Base-by-base conservation (phyloP, 495 filamentous ascomycete species). In the Opeltia flavorubescens region DNA sequence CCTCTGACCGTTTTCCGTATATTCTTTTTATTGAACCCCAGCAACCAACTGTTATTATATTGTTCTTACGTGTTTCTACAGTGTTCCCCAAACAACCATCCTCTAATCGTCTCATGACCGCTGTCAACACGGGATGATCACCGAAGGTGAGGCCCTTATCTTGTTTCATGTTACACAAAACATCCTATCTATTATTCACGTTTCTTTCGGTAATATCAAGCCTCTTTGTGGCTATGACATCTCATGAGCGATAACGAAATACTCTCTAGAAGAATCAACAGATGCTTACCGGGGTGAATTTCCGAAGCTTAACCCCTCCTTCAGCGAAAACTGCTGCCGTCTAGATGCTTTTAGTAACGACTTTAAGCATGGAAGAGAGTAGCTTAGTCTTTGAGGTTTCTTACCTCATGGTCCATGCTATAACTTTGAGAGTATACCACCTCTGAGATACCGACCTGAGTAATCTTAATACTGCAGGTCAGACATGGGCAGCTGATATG, bases 381-480 rank as follows among this genome's bases (percentile, higher is more conserved):
- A 21, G 49, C 33, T 1, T 17, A n/a, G n/a, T n/a, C n/a, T n/a
- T n/a, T n/a, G n/a, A n/a, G 28, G 25, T 13, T 38, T 46, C 64
- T 50, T 53, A 77, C 75, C 48, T 72, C 75, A 21, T 63, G 68
- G 61, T 98, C 91, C 84, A 98, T 94, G 50, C 84, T 86, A 56
- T 98, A 98, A 5, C 86, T 77, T 57, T 91, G 81, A 40, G 76
- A 84, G 59, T 93, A 98, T 24, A 98, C 91, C 23, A 98, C 91
- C 67, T 98, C 91, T 20, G 71, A 77, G 26, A 98, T 94, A 0
- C 91, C 91, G 21, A 95, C 86, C 64, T 98, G 91, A 6, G 83
- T 79, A 56, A 98, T 95, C 62, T 98, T 98, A 65, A 96, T 89
- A 52, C 84, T 89, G 61, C 91, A 98, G n/a, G 91, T 98, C 68